Base-by-base conservation (phyloP, 2,329 filamentous ascomycete species). In the Xylariomycetidae sp. region DNA sequence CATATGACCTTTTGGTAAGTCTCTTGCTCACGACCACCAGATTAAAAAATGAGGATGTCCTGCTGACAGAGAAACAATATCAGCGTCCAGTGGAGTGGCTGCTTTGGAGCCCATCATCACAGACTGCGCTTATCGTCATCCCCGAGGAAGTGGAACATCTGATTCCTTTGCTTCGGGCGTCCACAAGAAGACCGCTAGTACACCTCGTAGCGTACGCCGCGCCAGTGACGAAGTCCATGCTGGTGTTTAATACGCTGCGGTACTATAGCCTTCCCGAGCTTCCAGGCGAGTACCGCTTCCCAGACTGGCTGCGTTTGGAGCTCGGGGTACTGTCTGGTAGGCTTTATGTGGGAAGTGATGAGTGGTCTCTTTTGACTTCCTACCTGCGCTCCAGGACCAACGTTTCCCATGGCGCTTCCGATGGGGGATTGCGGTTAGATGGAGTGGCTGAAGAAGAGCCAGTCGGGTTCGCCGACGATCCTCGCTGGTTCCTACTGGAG, bases 71-170 rank as follows among this genome's bases (percentile, higher is more conserved):
- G 6, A n/a, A 10, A 15, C 19, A 3, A 24, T 6, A 38, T 46
- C 41, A 68, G 41, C 59, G 65, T 2, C 62, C 70, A 0, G 72
- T 80, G 0, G 70, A 77, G 17, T 85, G 76, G 77, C 48, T 85
- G 2, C 52, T 84, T 0, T 81, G 70, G 68, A 73, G 67, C 37
- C 43, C 46, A 0, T 9, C 41, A 0, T 57, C 58, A 0, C 47
- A 71, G 6, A 67, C 61, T 0, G 79, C 68, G 0, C 40, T 85
- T 0, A 50, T 84, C 2, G 47, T 84, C 2, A 75, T 73, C 18
- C 73, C 77, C 0, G 79, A 84, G 42, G 80, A 85, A 49, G 76
- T 69, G 0, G 74, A 84, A 35, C 29, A 47, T 0, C 42, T 82
- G 0, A 61, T 84, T 3, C 62, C 64, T 0, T 39, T 63, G 0